A percentile compares a stretch with the other conserved stretches of the same genome.
phyloP scores from a whole-genome alignment of 1,284 basidiomycete species.

The Volvariella volvacea region DNA sequence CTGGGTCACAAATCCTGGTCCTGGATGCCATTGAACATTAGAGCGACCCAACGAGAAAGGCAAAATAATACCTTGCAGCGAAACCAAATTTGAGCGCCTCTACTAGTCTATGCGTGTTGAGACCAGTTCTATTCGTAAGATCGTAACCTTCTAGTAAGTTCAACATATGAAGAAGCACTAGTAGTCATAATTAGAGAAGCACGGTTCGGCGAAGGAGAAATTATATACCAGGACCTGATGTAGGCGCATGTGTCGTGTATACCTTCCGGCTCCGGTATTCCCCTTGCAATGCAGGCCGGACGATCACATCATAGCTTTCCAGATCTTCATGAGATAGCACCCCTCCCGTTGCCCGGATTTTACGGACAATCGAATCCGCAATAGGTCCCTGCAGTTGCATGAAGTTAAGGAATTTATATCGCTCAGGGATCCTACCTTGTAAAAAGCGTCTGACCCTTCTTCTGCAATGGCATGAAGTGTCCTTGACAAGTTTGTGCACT shows the following conservation, averaged over 20 bases:
- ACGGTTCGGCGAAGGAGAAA: background rate
- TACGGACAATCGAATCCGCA: constrained; percentile 65
- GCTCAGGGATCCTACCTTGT: too few relatives aligned
- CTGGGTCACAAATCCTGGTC: constrained; percentile 77
- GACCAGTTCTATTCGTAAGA: constrained; percentile 38
- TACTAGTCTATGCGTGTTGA: constrained; percentile 67
- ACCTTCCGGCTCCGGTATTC: constrained; percentile 73
- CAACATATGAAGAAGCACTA: constrained; percentile 71
- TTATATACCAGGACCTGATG: constrained; percentile 60
- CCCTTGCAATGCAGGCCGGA: constrained; percentile 71
- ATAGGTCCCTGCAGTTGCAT: constrained; percentile 53
- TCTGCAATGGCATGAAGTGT: constrained; percentile 63
- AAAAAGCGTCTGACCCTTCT: constrained; percentile 69
- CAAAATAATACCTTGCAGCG: constrained; percentile 53
- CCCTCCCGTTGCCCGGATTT: constrained; percentile 69
- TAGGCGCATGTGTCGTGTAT: constrained; percentile 81
- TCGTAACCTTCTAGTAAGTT: constrained; percentile 72
- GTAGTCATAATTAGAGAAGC: background rate
- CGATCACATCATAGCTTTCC: constrained; percentile 60
- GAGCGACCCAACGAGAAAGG: constrained; percentile 1
- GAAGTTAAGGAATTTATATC: too few relatives aligned
- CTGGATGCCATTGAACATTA: constrained; percentile 27
- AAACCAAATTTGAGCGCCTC: constrained; percentile 82
- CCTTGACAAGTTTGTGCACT: constrained; percentile 59
- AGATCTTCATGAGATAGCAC: constrained; percentile 72